phyloP scores from a whole-genome alignment of 1,139 yeast species.

The Magnusiomyces paraingens region DNA sequence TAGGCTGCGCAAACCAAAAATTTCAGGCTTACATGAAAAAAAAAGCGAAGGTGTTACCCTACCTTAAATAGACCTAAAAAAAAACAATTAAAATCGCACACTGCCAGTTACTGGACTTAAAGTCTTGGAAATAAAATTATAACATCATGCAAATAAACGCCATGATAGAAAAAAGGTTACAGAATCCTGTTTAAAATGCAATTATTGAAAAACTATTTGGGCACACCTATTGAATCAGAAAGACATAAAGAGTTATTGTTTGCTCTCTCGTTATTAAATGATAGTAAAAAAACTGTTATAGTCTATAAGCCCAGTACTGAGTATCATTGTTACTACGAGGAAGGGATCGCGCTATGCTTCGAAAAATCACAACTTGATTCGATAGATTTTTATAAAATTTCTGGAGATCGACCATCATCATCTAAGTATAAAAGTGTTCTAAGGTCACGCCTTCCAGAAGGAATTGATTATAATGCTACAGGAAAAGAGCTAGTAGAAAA shows the following conservation, averaged over 20 bases:
- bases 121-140: not conserved
- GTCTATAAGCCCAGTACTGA: conserved; percentile 7
- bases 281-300: not conserved
- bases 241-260: not conserved
- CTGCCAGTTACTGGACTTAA: too few relatives aligned
- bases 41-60: not conserved
- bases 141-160: not conserved
- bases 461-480: conserved; percentile 18
- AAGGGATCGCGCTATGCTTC: conserved; percentile 23
- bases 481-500: conserved; percentile 24
- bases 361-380: conserved; percentile 19
- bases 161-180: not conserved
- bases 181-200: not conserved
- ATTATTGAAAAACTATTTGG: not conserved
- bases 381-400: conserved; percentile 24
- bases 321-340: conserved; percentile 23
- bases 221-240: not conserved
- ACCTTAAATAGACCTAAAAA: not conserved
- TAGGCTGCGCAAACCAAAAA: not conserved
- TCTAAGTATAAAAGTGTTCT: conserved; percentile 15
- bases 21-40: not conserved
- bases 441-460: conserved; percentile 16
- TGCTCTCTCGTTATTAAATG: not conserved
- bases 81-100: too few relatives aligned
- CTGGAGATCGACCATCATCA: not conserved